Evolutionary conservation across 2,329 filamentous ascomycete species (phyloP).

Genomic region (Coccinonectria pachysandricola): DNA sequence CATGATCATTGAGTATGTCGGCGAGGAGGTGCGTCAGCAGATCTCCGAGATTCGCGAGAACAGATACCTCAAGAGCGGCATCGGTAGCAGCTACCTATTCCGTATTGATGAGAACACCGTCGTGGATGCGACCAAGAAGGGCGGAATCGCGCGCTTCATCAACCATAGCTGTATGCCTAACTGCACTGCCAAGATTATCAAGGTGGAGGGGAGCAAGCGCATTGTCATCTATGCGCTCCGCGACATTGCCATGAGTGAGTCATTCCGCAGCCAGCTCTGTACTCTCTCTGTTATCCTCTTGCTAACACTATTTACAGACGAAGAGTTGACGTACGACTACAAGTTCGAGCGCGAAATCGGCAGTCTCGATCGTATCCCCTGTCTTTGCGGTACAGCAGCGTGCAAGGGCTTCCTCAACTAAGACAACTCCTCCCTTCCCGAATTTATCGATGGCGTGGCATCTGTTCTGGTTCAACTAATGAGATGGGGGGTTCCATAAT

Average conservation of each 20-base stretch:
- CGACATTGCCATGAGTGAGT: constrained; percentile 89
- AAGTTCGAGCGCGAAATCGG: constrained; percentile 98
- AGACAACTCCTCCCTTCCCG: constrained; percentile 17
- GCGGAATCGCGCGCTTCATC: constrained; percentile 95
- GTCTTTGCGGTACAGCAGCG: constrained; percentile 87
- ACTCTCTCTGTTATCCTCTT: background rate
- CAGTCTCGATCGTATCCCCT: constrained; percentile 90
- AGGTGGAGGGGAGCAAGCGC: constrained; percentile 92
- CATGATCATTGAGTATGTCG: constrained; percentile 99
- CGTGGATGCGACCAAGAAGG: constrained; percentile 96
- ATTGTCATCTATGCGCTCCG: constrained; percentile 98
- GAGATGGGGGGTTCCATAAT: too few species aligned
- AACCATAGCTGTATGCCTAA: constrained; percentile 98
- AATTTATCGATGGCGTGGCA: background rate
- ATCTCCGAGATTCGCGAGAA: constrained; percentile 94
- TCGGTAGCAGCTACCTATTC: constrained; percentile 95
- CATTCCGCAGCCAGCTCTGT: too few species aligned
- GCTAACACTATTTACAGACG: constrained; percentile 49
- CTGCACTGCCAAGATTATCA: constrained; percentile 98
- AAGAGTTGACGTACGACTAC: constrained; percentile 99
- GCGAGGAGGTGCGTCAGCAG: constrained; percentile 92
- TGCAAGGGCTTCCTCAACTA: constrained; percentile 99
- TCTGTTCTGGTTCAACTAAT: background rate
- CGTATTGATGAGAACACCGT: constrained; percentile 96
- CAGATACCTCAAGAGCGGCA: constrained; percentile 88